phyloP scores from a whole-genome alignment of 192 early-diverging fungal species.

The Coemansia sp. region DNA sequence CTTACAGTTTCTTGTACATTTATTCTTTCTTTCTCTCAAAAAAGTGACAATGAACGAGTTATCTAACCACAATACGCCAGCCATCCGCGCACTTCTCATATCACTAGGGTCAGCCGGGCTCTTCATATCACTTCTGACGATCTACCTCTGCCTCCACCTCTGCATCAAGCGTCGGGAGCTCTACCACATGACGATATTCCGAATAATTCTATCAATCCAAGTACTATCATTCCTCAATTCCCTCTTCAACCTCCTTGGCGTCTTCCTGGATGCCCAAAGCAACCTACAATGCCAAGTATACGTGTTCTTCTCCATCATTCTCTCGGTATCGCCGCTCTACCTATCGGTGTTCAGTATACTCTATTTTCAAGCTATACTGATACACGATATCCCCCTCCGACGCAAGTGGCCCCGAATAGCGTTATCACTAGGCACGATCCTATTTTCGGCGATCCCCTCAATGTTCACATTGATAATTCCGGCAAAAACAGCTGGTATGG shows the following conservation, averaged over 20 bases:
- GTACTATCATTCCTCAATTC: conserved; percentile 13
- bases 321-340: conserved; percentile 21
- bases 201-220: conserved; percentile 28
- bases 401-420: neutral
- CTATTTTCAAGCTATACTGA: conserved; percentile 35
- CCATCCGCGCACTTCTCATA: conserved; percentile 10
- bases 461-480: conserved; percentile 27
- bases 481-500: conserved; percentile 11
- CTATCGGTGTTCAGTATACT: conserved; percentile 33
- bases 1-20: neutral
- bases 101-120: conserved; percentile 10
- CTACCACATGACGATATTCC: conserved; percentile 31
- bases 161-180: conserved; percentile 22
- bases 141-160: conserved; percentile 9
- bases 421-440: neutral
- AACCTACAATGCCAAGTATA: conserved; percentile 14
- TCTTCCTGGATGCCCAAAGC: conserved; percentile 1
- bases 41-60: conserved; percentile 23
- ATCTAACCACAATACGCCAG: conserved; percentile 13
- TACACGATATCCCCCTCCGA: conserved; percentile 16
- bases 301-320: conserved; percentile 16
- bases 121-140: conserved; percentile 10
- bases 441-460: conserved; percentile 13
- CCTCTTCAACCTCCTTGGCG: conserved; percentile 12
- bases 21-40: neutral